Conservation (phyloP, 192 early-diverging fungal genomes). For the Neocallimastix lanati region DNA sequence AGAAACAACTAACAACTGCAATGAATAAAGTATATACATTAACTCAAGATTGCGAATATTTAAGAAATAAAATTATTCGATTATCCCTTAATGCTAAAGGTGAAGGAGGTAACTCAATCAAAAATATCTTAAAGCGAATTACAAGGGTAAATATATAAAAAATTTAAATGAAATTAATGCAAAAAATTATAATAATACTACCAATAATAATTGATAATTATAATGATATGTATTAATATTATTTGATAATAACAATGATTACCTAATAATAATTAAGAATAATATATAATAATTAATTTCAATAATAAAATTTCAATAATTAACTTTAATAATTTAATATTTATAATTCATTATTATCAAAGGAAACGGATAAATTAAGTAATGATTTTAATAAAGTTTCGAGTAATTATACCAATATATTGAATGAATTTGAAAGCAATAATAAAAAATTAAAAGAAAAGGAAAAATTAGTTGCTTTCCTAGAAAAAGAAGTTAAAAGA, state of each 20-base stretch:
- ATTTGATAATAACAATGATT: too few relatives aligned
- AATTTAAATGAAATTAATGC: too few relatives aligned
- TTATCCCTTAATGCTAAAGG: slow-evolving; percentile 36
- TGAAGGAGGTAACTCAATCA: slow-evolving; percentile 38
- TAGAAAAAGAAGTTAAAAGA: slow-evolving; percentile 29
- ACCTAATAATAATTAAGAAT: too few relatives aligned
- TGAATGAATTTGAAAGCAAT: slow-evolving; percentile 19
- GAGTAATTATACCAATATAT: slow-evolving; percentile 17
- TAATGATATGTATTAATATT: too few relatives aligned
- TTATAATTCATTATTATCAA: neutral
- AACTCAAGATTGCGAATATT: slow-evolving; percentile 32
- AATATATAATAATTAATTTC: too few relatives aligned
- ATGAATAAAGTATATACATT: slow-evolving; percentile 17
- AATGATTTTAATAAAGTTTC: slow-evolving; percentile 26
- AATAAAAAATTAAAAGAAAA: slow-evolving; percentile 22
- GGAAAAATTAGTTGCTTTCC: slow-evolving; percentile 27
- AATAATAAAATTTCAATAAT: too few relatives aligned
- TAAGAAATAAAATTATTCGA: slow-evolving; percentile 44
- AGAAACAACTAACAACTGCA: slow-evolving; percentile 19
- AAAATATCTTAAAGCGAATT: slow-evolving; percentile 41
- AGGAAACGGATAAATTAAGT: slow-evolving; percentile 28
- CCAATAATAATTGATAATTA: too few relatives aligned
- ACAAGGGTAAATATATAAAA: slow-evolving; percentile 9
- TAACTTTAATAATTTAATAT: too few relatives aligned
- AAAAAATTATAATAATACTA: too few relatives aligned